Evolutionary conservation across 2,329 filamentous ascomycete genomes (phyloP).

Genomic region (Aspergillus glaucus): DNA sequence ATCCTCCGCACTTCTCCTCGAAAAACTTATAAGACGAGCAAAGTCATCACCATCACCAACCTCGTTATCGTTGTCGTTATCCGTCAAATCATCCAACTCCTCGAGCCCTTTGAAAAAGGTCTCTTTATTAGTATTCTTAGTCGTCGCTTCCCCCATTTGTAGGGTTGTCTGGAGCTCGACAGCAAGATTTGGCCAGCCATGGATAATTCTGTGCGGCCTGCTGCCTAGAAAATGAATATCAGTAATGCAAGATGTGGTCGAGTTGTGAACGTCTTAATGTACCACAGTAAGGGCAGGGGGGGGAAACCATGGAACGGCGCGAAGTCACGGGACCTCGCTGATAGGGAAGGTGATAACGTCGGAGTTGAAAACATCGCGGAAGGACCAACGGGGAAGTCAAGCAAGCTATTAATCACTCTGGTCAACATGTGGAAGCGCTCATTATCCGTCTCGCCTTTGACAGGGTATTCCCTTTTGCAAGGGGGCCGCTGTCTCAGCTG

Average conservation of each 20-base stretch:
- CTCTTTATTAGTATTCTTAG: constrained; percentile 22
- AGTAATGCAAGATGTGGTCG: too few species aligned
- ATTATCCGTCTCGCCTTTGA: constrained; percentile 9
- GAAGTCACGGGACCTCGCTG: constrained; percentile 26
- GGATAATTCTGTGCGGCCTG: constrained; percentile 4
- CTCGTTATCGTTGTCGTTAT: constrained; percentile 20
- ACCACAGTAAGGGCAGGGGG: not conserved
- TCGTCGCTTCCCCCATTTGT: constrained; percentile 13
- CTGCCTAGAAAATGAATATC: constrained; percentile 7
- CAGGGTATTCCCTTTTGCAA: constrained; percentile 20
- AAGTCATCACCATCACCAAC: constrained; percentile 15
- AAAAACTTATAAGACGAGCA: constrained; percentile 9
- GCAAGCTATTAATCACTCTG: not conserved
- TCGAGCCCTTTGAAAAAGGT: constrained; percentile 33
- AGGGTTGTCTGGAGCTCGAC: constrained; percentile 5
- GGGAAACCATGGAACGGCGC: constrained; percentile 14
- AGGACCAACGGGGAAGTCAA: not conserved
- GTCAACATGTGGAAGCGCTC: constrained; percentile 27
- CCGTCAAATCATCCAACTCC: constrained; percentile 20
- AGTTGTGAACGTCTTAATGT: not conserved
- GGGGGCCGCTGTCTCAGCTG: constrained; percentile 29
- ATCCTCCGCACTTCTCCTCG: not conserved
- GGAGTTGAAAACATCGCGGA: not conserved
- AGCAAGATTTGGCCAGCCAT: constrained; percentile 11
- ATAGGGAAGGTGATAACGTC: not conserved